Conservation (phyloP, 1,139 yeast genomes). For the Kodamaea sp. region DNA sequence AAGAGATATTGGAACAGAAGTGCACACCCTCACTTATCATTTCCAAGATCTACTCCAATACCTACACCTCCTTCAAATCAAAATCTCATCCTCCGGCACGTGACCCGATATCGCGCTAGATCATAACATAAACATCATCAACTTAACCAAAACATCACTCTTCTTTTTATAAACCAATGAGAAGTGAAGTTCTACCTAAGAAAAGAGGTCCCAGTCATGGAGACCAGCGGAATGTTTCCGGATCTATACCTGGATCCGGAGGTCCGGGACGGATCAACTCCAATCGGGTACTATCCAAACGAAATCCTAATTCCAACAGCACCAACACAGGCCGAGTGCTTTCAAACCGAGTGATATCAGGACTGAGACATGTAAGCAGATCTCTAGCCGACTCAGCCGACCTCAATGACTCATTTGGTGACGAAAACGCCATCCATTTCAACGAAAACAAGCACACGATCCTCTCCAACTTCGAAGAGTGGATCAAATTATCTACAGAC, state of each 20-base stretch:
- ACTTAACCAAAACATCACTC: constrained; percentile 3
- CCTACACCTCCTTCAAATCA: background rate
- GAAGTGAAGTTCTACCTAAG: constrained; percentile 16
- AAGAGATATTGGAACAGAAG: too few species aligned
- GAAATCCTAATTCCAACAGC: constrained; percentile 7
- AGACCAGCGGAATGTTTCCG: constrained; percentile 6
- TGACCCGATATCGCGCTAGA: background rate
- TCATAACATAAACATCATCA: constrained; percentile 10
- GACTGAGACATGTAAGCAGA: constrained; percentile 21
- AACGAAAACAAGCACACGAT: constrained; percentile 48
- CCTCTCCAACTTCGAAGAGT: constrained; percentile 74
- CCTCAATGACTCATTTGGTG: constrained; percentile 27
- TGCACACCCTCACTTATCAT: background rate
- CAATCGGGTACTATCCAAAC: constrained; percentile 14
- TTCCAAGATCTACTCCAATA: background rate
- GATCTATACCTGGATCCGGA: too few species aligned
- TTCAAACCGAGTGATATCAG: constrained; percentile 19
- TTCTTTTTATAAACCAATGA: constrained; percentile 9
- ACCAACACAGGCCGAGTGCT: constrained; percentile 8
- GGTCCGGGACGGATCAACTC: constrained; percentile 10
- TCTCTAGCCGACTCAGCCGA: constrained; percentile 8
- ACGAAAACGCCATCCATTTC: constrained; percentile 46
- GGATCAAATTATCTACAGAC: constrained; percentile 89
- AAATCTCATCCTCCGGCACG: background rate
- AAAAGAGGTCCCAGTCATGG: constrained; percentile 10